Evolutionary conservation across 345 rosid genomes (phyloP).

Genomic region (Populus tremula): DNA sequence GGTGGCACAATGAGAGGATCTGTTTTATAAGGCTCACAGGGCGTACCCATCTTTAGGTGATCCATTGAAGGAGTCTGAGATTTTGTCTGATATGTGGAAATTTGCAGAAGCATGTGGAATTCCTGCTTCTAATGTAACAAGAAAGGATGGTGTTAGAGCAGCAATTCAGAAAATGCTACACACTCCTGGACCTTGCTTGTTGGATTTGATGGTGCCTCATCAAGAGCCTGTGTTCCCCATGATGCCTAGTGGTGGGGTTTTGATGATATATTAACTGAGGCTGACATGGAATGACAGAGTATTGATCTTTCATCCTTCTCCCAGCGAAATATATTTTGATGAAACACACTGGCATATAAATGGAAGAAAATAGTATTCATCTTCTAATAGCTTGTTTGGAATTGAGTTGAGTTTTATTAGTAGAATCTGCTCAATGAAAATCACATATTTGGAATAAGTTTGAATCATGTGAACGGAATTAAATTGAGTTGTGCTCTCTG

Average conservation of each 20-base stretch:
- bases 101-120: slow-evolving; percentile 85
- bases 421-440: no score
- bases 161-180: slow-evolving; percentile 84
- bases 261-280: slow-evolving; percentile 74
- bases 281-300: slow-evolving; percentile 65
- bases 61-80: slow-evolving; percentile 65
- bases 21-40: slow-evolving; percentile 85
- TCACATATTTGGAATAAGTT: no score
- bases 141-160: slow-evolving; percentile 53
- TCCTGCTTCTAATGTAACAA: slow-evolving; percentile 79
- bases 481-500: no score
- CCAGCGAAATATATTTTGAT: neutral
- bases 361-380: no score
- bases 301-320: neutral
- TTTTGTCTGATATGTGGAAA: slow-evolving; percentile 73
- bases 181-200: slow-evolving; percentile 79
- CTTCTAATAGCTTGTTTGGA: no score
- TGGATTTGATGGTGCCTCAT: slow-evolving; percentile 88
- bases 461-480: no score
- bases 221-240: slow-evolving; percentile 95
- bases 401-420: no score
- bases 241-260: slow-evolving; percentile 93
- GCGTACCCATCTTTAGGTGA: slow-evolving; percentile 79
- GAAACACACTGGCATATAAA: neutral
- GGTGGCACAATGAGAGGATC: slow-evolving; percentile 94